A percentile compares a stretch with the other conserved stretches of the same genome.
These are phyloP conservation scores for Suhomyces canberraensis DNA, from an alignment of 805 yeast species.

Conservation along the genomic window DNA sequence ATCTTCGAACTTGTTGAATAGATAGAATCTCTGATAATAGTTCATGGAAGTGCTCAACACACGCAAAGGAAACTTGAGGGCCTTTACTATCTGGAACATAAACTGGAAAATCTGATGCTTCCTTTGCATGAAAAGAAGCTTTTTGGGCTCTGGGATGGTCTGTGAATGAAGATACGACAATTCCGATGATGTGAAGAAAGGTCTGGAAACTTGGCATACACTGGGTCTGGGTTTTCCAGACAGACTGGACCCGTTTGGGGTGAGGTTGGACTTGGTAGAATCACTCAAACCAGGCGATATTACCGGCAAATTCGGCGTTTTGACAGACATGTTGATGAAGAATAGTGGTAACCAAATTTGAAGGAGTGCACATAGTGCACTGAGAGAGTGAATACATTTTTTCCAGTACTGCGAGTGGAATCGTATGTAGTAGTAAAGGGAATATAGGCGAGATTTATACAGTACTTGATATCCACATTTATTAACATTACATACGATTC, in stretches of 20 bases:
- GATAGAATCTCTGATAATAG: slow-evolving; percentile 66
- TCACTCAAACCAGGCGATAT: not conserved
- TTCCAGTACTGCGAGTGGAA: too few relatives aligned
- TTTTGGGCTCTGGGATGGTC: slow-evolving; percentile 50
- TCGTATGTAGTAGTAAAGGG: too few relatives aligned
- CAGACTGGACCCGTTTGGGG: not conserved
- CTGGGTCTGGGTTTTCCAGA: slow-evolving; percentile 1
- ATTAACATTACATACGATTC: not conserved
- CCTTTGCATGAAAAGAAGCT: slow-evolving; percentile 45
- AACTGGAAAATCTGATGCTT: slow-evolving; percentile 54
- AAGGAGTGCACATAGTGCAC: not conserved
- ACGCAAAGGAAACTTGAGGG: slow-evolving; percentile 63
- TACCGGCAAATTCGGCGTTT: not conserved
- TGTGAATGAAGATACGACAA: slow-evolving; percentile 47
- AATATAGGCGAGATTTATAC: not conserved
- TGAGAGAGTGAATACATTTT: too few relatives aligned
- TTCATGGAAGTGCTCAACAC: slow-evolving; percentile 69
- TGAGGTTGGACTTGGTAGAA: not conserved
- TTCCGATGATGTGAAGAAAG: slow-evolving; percentile 56
- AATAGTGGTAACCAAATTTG: not conserved
- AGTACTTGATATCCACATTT: not conserved
- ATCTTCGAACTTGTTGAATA: slow-evolving; percentile 58
- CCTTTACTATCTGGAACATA: slow-evolving; percentile 49
- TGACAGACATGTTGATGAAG: not conserved
- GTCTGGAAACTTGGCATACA: slow-evolving; percentile 48